Conservation (phyloP, 108 stramenopile species). For the Seminavis robusta region DNA sequence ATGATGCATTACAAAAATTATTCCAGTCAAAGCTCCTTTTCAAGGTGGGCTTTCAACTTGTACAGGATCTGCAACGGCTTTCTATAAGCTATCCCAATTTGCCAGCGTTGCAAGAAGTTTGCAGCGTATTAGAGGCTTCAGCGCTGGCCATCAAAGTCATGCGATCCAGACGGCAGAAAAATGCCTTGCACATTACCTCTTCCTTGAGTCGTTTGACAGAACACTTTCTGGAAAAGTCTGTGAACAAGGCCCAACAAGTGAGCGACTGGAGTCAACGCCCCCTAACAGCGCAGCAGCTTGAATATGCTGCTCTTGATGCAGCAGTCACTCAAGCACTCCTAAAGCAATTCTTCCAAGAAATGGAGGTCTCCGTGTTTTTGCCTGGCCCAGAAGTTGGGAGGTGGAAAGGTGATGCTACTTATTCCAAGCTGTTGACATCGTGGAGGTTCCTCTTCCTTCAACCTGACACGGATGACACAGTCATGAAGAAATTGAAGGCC, state of each 20-base stretch:
- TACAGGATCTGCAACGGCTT: constrained; percentile 23
- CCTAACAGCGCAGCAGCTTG: constrained; percentile 20
- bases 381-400: constrained; percentile 1
- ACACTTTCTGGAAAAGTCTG: constrained; percentile 21
- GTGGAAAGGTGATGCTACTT: constrained; percentile 4
- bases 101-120: constrained; percentile 25
- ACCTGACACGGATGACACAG: background rate
- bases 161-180: constrained; percentile 16
- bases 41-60: constrained; percentile 31
- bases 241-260: constrained; percentile 36
- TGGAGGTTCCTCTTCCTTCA: constrained; percentile 13
- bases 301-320: constrained; percentile 51
- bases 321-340: constrained; percentile 19
- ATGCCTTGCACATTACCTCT: constrained; percentile 22
- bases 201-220: constrained; percentile 22
- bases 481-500: constrained; percentile 22
- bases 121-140: constrained; percentile 21
- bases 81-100: constrained; percentile 30
- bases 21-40: constrained; percentile 14
- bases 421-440: background rate
- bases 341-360: background rate
- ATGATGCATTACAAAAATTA: constrained; percentile 4
- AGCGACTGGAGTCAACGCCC: constrained; percentile 38
- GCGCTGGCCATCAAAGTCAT: constrained; percentile 17
- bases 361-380: background rate